These are phyloP conservation scores for Cucurbitaria berberidis DNA, from an alignment of 2,329 filamentous ascomycete species.

Conservation along the genomic window DNA sequence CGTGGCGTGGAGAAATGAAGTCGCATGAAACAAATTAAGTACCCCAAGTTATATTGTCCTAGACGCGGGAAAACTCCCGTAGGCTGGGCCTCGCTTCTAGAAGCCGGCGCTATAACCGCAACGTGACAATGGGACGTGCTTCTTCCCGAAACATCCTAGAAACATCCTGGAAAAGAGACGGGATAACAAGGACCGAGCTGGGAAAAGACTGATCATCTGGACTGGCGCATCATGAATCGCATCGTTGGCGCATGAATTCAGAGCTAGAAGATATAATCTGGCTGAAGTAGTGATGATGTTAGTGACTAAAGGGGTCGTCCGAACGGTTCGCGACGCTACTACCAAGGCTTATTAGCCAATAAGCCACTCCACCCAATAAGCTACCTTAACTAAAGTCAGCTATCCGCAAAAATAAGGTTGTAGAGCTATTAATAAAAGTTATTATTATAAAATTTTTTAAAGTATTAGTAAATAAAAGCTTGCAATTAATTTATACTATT, in stretches of 20 bases:
- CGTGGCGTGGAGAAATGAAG: background rate
- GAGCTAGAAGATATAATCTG: too few species aligned
- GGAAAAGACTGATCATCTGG: background rate
- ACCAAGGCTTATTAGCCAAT: too few species aligned
- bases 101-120: background rate
- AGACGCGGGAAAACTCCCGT: background rate
- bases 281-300: background rate
- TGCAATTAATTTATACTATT: too few species aligned
- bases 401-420: too few species aligned
- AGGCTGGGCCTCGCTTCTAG: background rate
- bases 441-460: too few species aligned
- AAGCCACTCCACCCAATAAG: too few species aligned
- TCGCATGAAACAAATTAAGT: background rate
- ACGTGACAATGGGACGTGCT: background rate
- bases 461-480: too few species aligned
- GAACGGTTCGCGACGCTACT: too few species aligned
- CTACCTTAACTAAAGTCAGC: too few species aligned
- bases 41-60: constrained; percentile 1
- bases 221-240: background rate
- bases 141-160: background rate
- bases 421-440: too few species aligned
- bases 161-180: background rate
- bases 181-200: background rate
- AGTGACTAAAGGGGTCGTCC: too few species aligned
- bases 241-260: background rate